Evolutionary conservation across 2,329 filamentous ascomycete species (phyloP), one percentile per base, ranked within the genome.

Genomic region (Penicillium digitatum): DNA sequence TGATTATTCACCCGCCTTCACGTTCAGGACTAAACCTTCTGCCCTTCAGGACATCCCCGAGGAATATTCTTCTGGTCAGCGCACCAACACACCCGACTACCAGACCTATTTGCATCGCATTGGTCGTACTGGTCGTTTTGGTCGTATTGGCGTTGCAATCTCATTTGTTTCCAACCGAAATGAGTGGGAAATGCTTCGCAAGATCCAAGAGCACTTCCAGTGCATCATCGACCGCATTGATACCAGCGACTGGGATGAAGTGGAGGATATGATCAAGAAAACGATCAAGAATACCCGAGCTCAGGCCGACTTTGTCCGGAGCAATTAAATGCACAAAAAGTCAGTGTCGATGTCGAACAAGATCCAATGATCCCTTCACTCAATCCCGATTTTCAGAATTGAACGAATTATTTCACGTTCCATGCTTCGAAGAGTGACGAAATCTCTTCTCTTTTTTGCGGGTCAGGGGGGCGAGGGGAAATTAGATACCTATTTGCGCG

Each of bases 71-170:
- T 80, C 79, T 4, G 79, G 79, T 52, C 73, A 74, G 44, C 73
- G 72, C 22, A 87, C 87, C 69, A 86, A 88, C 38, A 76, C 82
- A 31, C 88, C 93, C 14, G 94, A 99, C 69, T 86, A 86, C 44
- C 92, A 97, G 78, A 99, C 94, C 0, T 99, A 99, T 70, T 87
- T 99, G 46, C 94, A 99, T 81, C 89, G 94, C 71, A 99, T 99
- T 66, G 94, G 94, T 58, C 90, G 94, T 69, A 99, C 94, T 14
- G 94, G 94, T 61, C 89, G 94, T 63, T 99, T 99, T 67, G 94
- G 94, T 54, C 92, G 93, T 72, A 91, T 97, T 32, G 94, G 94
- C 68, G 94, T 97, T 64, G 92, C 90, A 55, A 92, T 99, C 70
- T 95, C 88, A 62, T 96, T 99, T 66, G 90, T 99, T 50, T 89